phyloP scores from a whole-genome alignment of 2,329 filamentous ascomycete genomes.

The Gnomoniopsis smithogilvyi region DNA sequence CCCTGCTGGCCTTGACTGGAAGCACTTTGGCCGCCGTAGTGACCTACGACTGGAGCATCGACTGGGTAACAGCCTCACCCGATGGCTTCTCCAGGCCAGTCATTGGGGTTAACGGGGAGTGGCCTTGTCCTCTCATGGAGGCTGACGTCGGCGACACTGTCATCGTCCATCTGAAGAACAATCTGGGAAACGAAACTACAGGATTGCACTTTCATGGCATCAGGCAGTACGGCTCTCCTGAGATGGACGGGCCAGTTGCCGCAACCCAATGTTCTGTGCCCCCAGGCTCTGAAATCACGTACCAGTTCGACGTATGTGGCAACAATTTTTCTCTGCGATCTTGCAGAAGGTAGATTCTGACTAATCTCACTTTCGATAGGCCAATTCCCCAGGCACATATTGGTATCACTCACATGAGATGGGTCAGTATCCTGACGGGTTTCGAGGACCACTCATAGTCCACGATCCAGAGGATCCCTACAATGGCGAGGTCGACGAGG shows the following conservation, averaged over 20 bases:
- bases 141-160: conserved; percentile 49
- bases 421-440: conserved; percentile 64
- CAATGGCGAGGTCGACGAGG: conserved; percentile 46
- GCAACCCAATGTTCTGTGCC: conserved; percentile 54
- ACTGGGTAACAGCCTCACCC: conserved; percentile 36
- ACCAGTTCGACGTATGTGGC: conserved; percentile 44
- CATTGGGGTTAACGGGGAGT: conserved; percentile 57
- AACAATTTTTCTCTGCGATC: background rate
- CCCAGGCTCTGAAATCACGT: conserved; percentile 50
- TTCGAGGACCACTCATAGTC: conserved; percentile 55
- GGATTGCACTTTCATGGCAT: conserved; percentile 59
- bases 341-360: background rate
- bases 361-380: conserved; percentile 23
- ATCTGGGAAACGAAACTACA: conserved; percentile 50
- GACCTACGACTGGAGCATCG: conserved; percentile 36
- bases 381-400: conserved; percentile 40
- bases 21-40: conserved; percentile 29
- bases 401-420: conserved; percentile 63
- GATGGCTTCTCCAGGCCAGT: conserved; percentile 35
- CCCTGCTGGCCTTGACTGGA: conserved; percentile 21
- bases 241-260: conserved; percentile 57
- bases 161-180: conserved; percentile 46
- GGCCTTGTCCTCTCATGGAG: conserved; percentile 57
- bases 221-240: conserved; percentile 46
- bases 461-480: conserved; percentile 52